Evolutionary conservation across 1,284 basidiomycete genomes (phyloP).

Genomic region (Tilletia walkeri): DNA sequence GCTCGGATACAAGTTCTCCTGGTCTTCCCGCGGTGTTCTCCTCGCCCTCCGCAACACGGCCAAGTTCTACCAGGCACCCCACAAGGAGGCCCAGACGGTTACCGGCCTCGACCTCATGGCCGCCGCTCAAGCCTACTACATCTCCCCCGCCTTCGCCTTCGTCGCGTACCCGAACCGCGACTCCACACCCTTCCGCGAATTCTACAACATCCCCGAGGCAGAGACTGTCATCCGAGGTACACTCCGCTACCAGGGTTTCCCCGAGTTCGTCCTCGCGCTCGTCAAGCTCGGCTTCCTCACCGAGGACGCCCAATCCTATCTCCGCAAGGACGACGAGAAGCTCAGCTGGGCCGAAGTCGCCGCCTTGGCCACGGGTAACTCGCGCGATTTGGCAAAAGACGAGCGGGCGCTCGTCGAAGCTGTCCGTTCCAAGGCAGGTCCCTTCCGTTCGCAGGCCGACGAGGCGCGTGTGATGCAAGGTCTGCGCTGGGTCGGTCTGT

Average conservation of each 20-base stretch:
- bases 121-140: constrained; percentile 84
- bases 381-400: constrained; percentile 64
- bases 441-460: constrained; percentile 43
- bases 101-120: constrained; percentile 51
- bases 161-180: constrained; percentile 98
- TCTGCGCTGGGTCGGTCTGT: constrained; percentile 88
- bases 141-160: constrained; percentile 91
- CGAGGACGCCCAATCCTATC: constrained; percentile 74
- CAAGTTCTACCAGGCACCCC: constrained; percentile 62
- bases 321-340: constrained; percentile 30
- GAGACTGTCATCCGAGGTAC: constrained; percentile 91
- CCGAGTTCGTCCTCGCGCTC: constrained; percentile 86
- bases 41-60: constrained; percentile 91
- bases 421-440: constrained; percentile 34
- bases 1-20: constrained; percentile 98
- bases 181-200: constrained; percentile 77
- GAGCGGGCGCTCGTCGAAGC: constrained; percentile 38
- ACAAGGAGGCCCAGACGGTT: constrained; percentile 45
- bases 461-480: constrained; percentile 41
- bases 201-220: constrained; percentile 89
- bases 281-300: constrained; percentile 82
- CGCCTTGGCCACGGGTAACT: constrained; percentile 72
- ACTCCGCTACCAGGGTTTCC: constrained; percentile 95
- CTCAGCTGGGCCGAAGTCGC: constrained; percentile 67
- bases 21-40: constrained; percentile 94